A percentile compares a stretch with the other conserved stretches of the same genome.
phyloP scores from a whole-genome alignment of 148 eudicot genomes.

The Rhododendron ferrugineum region DNA sequence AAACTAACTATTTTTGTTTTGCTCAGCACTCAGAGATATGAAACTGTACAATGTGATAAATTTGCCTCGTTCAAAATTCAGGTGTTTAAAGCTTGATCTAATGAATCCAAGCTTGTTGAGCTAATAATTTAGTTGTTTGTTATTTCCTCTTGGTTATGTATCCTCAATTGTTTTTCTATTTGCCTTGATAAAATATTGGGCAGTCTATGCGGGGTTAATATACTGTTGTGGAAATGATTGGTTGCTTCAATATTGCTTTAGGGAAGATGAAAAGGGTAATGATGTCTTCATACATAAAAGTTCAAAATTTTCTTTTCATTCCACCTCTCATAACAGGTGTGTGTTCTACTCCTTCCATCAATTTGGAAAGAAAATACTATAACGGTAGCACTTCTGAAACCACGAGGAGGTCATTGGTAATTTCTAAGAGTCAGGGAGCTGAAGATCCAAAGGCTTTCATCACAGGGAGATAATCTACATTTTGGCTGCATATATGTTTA shows the following conservation, averaged over 20 bases:
- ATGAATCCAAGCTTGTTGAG: too few relatives aligned
- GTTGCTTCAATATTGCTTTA: neutral
- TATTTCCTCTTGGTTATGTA: too few relatives aligned
- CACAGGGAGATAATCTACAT: neutral
- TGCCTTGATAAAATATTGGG: neutral
- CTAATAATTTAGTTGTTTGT: too few relatives aligned
- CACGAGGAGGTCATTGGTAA: neutral
- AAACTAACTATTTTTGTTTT: too few relatives aligned
- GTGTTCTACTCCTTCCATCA: neutral
- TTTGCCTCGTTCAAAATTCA: neutral
- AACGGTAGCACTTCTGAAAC: neutral
- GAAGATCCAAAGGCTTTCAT: neutral
- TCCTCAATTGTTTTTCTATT: too few relatives aligned
- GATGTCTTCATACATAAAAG: neutral
- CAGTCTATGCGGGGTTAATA: neutral
- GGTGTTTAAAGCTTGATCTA: too few relatives aligned
- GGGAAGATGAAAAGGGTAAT: neutral
- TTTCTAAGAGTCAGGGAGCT: neutral
- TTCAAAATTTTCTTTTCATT: neutral
- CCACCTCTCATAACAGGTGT: neutral
- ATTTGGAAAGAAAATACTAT: neutral
- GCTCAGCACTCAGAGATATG: neutral
- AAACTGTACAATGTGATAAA: neutral
- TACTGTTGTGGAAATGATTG: neutral
- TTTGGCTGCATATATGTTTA: neutral